Percentiles rank a stretch among this genome's conserved stretches.
phyloP scores from a whole-genome alignment of 2,329 filamentous ascomycete species.

The Talaromyces verruculosus region DNA sequence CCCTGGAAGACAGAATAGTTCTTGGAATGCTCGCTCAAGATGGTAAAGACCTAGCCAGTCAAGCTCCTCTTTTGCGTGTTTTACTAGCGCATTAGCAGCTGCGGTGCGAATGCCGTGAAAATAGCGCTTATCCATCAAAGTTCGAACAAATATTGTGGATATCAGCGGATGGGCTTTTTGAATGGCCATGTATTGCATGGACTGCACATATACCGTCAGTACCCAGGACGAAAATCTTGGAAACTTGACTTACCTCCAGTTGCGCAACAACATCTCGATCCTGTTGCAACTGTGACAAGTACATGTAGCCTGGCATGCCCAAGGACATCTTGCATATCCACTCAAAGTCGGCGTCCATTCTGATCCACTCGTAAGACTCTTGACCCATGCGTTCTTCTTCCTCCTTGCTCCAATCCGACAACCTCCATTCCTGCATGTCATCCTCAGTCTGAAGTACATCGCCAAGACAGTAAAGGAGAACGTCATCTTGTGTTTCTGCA shows the following conservation, averaged over 20 bases:
- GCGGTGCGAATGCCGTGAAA: conserved; percentile 89
- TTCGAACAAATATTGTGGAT: conserved; percentile 84
- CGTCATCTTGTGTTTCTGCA: conserved; percentile 70
- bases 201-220: conserved; percentile 36
- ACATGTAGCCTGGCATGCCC: conserved; percentile 94
- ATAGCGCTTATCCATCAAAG: conserved; percentile 86
- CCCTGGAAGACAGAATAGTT: conserved; percentile 80
- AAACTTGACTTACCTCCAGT: conserved; percentile 50
- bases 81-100: conserved; percentile 75
- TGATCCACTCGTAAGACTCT: conserved; percentile 98
- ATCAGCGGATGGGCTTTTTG: conserved; percentile 73
- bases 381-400: conserved; percentile 89
- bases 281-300: conserved; percentile 93
- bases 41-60: conserved; percentile 80
- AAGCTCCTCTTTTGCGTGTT: conserved; percentile 69
- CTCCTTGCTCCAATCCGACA: conserved; percentile 85
- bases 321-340: conserved; percentile 87
- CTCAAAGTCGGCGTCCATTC: conserved; percentile 96
- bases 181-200: conserved; percentile 71
- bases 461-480: conserved; percentile 85
- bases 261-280: conserved; percentile 95
- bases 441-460: conserved; percentile 83
- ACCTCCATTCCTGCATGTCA: conserved; percentile 77
- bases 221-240: conserved; percentile 17
- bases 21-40: conserved; percentile 79